Conservation (phyloP, 2,329 filamentous ascomycete species). For the Zasmidium citrigriseum region DNA sequence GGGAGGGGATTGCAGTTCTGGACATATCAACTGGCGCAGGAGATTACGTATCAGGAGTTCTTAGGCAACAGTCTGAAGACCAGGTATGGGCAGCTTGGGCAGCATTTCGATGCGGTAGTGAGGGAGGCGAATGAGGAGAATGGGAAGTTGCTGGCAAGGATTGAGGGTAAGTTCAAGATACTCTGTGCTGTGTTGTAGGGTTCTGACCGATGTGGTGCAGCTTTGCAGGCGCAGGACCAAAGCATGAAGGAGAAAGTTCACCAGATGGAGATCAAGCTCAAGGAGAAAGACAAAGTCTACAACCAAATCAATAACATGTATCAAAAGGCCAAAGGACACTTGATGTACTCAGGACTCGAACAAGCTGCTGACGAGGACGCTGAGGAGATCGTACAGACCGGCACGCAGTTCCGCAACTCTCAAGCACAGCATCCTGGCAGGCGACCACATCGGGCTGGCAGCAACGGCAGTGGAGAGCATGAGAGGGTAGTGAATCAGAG, state of each 20-base stretch:
- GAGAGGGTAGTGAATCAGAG: background rate
- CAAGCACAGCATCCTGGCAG: constrained; percentile 3
- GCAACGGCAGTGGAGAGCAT: constrained; percentile 18
- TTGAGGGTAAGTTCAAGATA: constrained; percentile 54
- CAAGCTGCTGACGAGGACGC: constrained; percentile 57
- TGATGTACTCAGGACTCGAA: constrained; percentile 56
- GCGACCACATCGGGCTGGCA: constrained; percentile 21
- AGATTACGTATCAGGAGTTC: constrained; percentile 80
- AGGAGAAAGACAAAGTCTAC: constrained; percentile 12
- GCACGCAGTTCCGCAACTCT: constrained; percentile 3
- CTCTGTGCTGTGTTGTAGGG: background rate
- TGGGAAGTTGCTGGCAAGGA: constrained; percentile 62
- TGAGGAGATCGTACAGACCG: constrained; percentile 45
- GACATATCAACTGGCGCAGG: constrained; percentile 81
- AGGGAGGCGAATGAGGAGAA: constrained; percentile 76
- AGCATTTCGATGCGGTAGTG: constrained; percentile 71
- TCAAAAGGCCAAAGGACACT: constrained; percentile 56
- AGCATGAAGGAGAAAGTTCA: constrained; percentile 7
- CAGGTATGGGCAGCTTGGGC: constrained; percentile 66
- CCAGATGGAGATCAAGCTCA: constrained; percentile 9
- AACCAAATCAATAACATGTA: constrained; percentile 38
- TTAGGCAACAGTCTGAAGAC: constrained; percentile 70
- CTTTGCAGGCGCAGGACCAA: constrained; percentile 11
- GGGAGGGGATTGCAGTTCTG: constrained; percentile 79
- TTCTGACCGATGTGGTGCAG: constrained; percentile 5